These are phyloP conservation scores for Rhodotorula babjevae DNA, from an alignment of 768 basidiomycete species.

Conservation along the genomic window DNA sequence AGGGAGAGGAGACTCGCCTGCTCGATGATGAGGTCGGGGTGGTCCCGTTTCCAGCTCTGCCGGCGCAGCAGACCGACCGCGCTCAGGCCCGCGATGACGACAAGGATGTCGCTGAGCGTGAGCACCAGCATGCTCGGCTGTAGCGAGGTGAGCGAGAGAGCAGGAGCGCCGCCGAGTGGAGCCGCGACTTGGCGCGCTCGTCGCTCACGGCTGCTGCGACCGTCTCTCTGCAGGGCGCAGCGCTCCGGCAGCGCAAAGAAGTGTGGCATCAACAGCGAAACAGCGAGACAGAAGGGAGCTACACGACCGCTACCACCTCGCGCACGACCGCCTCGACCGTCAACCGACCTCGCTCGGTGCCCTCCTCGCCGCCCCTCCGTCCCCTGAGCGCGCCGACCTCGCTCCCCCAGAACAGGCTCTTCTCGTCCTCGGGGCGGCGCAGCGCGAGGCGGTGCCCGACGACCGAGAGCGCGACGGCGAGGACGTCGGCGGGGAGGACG, in stretches of 20 bases:
- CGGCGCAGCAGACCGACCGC: not conserved
- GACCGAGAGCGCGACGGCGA: not conserved
- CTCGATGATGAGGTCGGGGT: not conserved
- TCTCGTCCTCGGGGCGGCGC: slow-evolving; percentile 5
- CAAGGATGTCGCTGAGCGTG: not conserved
- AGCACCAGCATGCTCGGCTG: not conserved
- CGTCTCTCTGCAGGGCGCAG: too few relatives aligned
- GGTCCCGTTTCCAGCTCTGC: not conserved
- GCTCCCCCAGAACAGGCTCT: slow-evolving; percentile 16
- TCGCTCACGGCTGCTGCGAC: too few relatives aligned
- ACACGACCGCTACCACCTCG: not conserved
- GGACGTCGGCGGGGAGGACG: slow-evolving; percentile 12
- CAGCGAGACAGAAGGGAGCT: not conserved
- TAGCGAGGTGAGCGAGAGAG: not conserved
- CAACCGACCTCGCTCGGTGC: too few relatives aligned
- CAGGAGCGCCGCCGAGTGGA: not conserved
- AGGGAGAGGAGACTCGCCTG: not conserved
- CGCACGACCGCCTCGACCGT: slow-evolving; percentile 9
- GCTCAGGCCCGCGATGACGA: not conserved
- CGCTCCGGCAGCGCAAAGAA: not conserved
- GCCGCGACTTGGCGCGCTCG: too few relatives aligned
- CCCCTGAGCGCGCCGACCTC: not conserved
- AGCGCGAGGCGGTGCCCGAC: slow-evolving; percentile 8
- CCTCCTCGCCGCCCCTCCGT: not conserved
- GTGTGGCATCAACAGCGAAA: not conserved